Conservation (phyloP, 1,139 yeast species). For the Geotrichum phurueaensis region DNA sequence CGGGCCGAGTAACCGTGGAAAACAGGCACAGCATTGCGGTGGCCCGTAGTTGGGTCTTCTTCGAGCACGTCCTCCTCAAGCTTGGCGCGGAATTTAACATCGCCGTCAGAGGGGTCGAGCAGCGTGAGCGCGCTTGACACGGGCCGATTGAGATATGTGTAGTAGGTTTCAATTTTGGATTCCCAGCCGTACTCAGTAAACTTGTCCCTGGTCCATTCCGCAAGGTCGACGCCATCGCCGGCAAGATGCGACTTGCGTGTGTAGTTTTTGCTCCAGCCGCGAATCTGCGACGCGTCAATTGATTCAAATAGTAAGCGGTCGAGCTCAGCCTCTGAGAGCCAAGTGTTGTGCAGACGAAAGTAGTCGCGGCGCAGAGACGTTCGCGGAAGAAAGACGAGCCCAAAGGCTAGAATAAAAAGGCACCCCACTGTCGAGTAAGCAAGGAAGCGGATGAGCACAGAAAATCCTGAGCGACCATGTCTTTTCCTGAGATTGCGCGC, state of each 20-base stretch:
- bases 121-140: constrained; percentile 47
- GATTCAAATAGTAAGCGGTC: constrained; percentile 31
- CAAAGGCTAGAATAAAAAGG: constrained; percentile 49
- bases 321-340: constrained; percentile 30
- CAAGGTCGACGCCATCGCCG: constrained; percentile 59
- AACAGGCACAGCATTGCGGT: constrained; percentile 47
- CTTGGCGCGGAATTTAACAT: constrained; percentile 52
- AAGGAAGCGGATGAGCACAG: constrained; percentile 40
- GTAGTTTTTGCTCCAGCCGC: constrained; percentile 38
- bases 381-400: constrained; percentile 74
- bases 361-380: constrained; percentile 82
- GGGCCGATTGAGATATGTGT: constrained; percentile 59
- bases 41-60: constrained; percentile 64
- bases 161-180: constrained; percentile 50
- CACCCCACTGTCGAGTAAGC: constrained; percentile 52
- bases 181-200: constrained; percentile 57
- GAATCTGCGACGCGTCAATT: constrained; percentile 26
- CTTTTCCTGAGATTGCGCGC: not conserved
- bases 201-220: constrained; percentile 57
- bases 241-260: constrained; percentile 64
- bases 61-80: constrained; percentile 64
- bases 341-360: constrained; percentile 53
- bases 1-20: constrained; percentile 66
- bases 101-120: constrained; percentile 32
- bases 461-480: constrained; percentile 4